Evolutionary conservation across 352 stramenopile genomes (phyloP), one percentile per base, ranked within the genome.

Genomic region (Phytophthora ramorum): DNA sequence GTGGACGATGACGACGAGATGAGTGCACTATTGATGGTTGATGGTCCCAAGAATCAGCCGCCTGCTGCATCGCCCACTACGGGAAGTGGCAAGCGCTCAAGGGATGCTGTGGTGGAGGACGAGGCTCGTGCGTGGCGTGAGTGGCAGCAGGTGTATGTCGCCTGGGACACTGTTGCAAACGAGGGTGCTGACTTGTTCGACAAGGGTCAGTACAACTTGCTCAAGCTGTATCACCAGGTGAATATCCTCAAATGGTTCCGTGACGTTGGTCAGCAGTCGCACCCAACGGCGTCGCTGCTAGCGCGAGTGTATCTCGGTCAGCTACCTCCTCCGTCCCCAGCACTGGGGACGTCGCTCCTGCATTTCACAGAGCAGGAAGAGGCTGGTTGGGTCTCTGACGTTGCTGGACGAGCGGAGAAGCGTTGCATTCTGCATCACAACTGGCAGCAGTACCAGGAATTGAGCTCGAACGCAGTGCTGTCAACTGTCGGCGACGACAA

Each of bases 181-280:
- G 59, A 72, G 19, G 58, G 65, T 1, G 60, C 49, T 6, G 69
- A 76, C 17, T 57, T 81, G 38, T 80, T 73, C 52, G 65, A 72
- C 55, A 81, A 78, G 45, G 67, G 71, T 22, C 65, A 81, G 58
- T 81, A 81, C 53, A 81, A 78, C 43, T 54, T 78, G 48, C 57
- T 75, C 10, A 81, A 81, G 46, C 44, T 78, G 55, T 81, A 76
- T 41, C 73, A 81, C 45, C 69, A 74, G 37, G 73, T 81, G 47
- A 37, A 81, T 48, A 72, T 81, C 44, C 66, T 81, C 3, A 66
- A 69, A 43, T 81, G 73, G 73, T 78, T 81, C 47, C 65, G 53
- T 30, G 56, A 71, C n/a, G 45, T 70, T 46, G 73, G 73, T 9
- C 56, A 72, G 40, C 63, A 73, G 24, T 44, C 66, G 1, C 48